Evolutionary conservation across 2,329 filamentous ascomycete genomes (phyloP).

Genomic region (Emmonsiellopsis sp.): DNA sequence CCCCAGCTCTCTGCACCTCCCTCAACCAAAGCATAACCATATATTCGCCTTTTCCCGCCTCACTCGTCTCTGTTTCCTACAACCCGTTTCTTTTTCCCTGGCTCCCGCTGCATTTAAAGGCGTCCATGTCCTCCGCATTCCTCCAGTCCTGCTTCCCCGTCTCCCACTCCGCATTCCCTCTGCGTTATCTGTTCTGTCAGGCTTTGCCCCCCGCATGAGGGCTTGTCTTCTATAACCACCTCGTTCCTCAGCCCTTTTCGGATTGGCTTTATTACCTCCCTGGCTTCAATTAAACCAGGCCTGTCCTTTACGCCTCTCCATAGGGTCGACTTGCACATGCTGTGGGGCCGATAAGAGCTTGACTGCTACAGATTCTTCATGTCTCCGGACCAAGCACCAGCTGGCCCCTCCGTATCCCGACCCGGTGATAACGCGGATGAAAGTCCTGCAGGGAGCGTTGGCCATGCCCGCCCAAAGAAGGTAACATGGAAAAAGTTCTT

Average conservation of each 20-base stretch:
- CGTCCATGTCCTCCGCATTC: neutral
- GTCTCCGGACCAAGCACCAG: neutral
- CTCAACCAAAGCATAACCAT: neutral
- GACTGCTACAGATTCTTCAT: neutral
- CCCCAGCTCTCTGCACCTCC: neutral
- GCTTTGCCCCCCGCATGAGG: neutral
- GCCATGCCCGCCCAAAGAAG: neutral
- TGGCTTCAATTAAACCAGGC: too few species aligned
- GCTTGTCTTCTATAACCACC: neutral
- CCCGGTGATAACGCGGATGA: neutral
- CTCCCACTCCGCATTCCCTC: neutral
- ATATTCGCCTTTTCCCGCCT: neutral
- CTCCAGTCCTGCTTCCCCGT: neutral
- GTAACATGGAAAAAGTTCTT: constrained; percentile 12
- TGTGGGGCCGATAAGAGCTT: neutral
- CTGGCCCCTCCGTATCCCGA: neutral
- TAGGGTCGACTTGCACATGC: too few species aligned
- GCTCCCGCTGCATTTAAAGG: neutral
- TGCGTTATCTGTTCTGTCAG: neutral
- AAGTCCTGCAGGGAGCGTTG: neutral
- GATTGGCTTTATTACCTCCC: too few species aligned
- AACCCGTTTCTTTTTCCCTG: neutral
- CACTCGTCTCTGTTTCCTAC: neutral
- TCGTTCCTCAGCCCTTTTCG: too few species aligned
- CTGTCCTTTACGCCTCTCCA: too few species aligned